Base-by-base conservation (phyloP, 441 rosid species). In the Mallotus japonicus region DNA sequence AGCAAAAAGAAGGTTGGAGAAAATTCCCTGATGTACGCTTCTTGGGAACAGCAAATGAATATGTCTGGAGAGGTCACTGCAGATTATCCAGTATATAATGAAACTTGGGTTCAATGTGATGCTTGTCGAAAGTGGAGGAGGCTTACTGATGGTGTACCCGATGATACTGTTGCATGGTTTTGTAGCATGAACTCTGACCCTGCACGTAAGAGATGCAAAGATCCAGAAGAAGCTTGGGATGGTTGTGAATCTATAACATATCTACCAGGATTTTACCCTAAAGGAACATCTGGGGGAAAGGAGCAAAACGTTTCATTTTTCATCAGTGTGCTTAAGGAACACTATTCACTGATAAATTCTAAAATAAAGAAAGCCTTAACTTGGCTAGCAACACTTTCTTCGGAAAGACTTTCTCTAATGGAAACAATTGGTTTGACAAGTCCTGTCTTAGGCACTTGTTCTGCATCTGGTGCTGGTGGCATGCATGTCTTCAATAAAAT, bases 81-180 rank as follows among this genome's bases (percentile, higher is more conserved):
- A 50, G 86, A 83, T 72, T 67, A 61, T 75, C 71, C 71, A 42
- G 74, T 73, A 59, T 71, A 44, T 75, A 86, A 83, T 50, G 95
- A 91, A 66, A 83, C 83, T 63, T 95, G 99, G 99, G 87, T 92
- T 75, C 99, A 95, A 83, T 92, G 99, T 58, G 96, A 95, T 83
- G 85, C 92, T 63, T 95, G 99, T 81, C 78, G 80, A 68, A 92
- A 95, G 83, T 95, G 99, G 99, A 92, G 98, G 85, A 91, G 87
- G 85, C 80, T 88, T 70, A 71, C 71, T 62, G 89, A 79, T 75
- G 78, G 76, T 71, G 73, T 77, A 54, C 84, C 84, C 76, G 82
- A 85, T 84, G 73, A 83, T 62, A 81, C 79, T 73, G 81, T 84
- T 62, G 91, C 93, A 65, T 95, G 99, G 98, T 92, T 91, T 83